Evolutionary conservation across 2,329 filamentous ascomycete genomes (phyloP), one percentile per base, ranked within the genome.

Genomic region (Trichoderma sp.): DNA sequence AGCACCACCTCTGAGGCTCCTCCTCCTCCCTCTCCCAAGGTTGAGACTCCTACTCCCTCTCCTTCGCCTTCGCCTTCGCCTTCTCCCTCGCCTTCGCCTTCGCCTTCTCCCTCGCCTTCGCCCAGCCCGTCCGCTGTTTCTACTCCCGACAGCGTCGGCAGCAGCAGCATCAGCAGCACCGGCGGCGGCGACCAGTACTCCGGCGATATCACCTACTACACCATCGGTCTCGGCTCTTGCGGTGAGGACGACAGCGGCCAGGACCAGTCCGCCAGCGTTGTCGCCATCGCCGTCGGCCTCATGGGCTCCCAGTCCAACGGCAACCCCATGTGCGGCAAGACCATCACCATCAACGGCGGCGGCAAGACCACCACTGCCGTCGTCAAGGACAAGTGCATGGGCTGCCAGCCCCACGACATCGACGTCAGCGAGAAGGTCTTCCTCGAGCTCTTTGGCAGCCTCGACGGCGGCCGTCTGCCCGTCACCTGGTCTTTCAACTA

Each of bases 171-270:
- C 57, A 64, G 69, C 56, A 42, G 50, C 70, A 48, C 66, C 68
- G 45, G 50, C 70, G 50, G 67, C 68, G 45, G 64, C 70, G 66
- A 72, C 73, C 68, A 71, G 72, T 78, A 79, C 80, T 74, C 76
- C 0, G 92, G 92, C 70, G 86, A 93, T 59, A 84, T 92, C 72
- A 95, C 92, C 68, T 94, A 87, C 83, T 96, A 92, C 81, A 80
- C 83, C 48, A 82, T 90, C 57, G 92, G 90, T 50, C 76, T 90
- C 9, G 90, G 90, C 68, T 79, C 89, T 25, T 95, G 92, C 75
- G 92, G 91, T 64, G 78, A 77, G 42, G 85, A 87, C 71, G 89
- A 89, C 79, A 76, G 81, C 56, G 87, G 88, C 74, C 76, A 78
- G 70, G 87, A 89, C 74, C 66, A 75, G 27, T 77, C 75, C 4